phyloP scores from a whole-genome alignment of 2,329 filamentous ascomycete genomes.

The Nigrospora oryzae region DNA sequence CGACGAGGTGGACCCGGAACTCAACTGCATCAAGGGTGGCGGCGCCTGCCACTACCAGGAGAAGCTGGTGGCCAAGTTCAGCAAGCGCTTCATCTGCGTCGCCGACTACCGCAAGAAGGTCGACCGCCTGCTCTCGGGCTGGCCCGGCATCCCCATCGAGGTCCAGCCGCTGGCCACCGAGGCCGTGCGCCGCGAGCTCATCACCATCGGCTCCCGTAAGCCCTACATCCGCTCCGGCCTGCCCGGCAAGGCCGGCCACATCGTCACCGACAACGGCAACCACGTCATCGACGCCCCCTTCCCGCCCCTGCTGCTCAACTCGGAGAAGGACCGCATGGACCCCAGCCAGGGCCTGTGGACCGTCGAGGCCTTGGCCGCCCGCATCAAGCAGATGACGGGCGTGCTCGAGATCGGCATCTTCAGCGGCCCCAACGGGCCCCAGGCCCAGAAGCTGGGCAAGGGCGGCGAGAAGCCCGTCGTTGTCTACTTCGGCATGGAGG shows the following conservation, averaged over 20 bases:
- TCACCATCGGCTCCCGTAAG: constrained; percentile 60
- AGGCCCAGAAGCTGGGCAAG: constrained; percentile 45
- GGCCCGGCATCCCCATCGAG: constrained; percentile 86
- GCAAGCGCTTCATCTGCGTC: constrained; percentile 80
- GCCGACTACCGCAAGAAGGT: constrained; percentile 91
- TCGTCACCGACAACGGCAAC: constrained; percentile 75
- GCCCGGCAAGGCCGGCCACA: constrained; percentile 71
- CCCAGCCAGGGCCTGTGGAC: constrained; percentile 68
- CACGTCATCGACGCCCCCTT: constrained; percentile 93
- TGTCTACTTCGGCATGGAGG: constrained; percentile 89
- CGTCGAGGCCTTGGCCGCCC: constrained; percentile 62
- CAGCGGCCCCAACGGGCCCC: constrained; percentile 67
- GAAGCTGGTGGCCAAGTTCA: constrained; percentile 82
- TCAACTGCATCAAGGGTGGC: constrained; percentile 97
- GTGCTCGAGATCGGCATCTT: constrained; percentile 92
- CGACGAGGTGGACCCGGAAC: constrained; percentile 87
- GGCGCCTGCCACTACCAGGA: constrained; percentile 98
- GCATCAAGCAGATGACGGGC: constrained; percentile 74
- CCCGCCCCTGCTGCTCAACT: constrained; percentile 53
- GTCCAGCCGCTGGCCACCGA: constrained; percentile 78
- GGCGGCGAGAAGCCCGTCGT: constrained; percentile 83
- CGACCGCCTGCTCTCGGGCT: constrained; percentile 61
- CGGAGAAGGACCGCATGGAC: constrained; percentile 33
- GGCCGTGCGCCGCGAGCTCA: constrained; percentile 66
- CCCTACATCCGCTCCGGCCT: constrained; percentile 66